Evolutionary conservation across 2,329 filamentous ascomycete species (phyloP).

Genomic region (Chalaropsis thielavioides): DNA sequence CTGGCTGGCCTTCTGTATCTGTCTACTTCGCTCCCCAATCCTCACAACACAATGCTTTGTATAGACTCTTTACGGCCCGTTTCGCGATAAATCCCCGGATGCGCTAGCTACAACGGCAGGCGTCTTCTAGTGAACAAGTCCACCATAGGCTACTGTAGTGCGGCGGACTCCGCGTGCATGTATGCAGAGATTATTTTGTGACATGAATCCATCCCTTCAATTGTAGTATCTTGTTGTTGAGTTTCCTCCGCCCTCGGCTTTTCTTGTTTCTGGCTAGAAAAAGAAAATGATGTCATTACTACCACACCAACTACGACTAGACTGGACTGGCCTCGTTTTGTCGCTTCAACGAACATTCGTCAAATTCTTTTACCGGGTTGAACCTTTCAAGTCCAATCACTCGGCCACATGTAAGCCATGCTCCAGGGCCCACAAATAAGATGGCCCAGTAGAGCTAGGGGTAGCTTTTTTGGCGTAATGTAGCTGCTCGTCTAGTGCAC

Average conservation of each 20-base stretch:
- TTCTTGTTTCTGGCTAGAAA: not conserved
- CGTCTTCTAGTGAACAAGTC: not conserved
- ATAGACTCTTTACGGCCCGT: not conserved
- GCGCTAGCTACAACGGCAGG: not conserved
- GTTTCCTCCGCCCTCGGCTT: not conserved
- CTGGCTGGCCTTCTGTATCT: not conserved
- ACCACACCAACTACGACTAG: not conserved
- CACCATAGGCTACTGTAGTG: not conserved
- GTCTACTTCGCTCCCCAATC: not conserved
- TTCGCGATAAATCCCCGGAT: constrained; percentile 5
- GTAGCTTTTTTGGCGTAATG: not conserved
- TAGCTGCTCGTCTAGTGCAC: not conserved
- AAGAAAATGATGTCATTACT: constrained; percentile 4
- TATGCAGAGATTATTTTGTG: not conserved
- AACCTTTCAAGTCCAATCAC: not conserved
- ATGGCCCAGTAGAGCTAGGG: no score
- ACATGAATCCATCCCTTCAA: not conserved
- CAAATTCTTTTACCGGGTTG: not conserved
- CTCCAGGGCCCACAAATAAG: not conserved
- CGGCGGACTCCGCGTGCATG: not conserved
- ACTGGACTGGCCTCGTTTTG: constrained; percentile 4
- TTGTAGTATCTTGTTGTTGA: not conserved
- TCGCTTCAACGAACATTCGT: not conserved
- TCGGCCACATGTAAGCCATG: not conserved
- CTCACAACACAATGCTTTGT: not conserved